Conservation (phyloP, 164 flowering plant genomes). For the Magnolia changhungtana region DNA sequence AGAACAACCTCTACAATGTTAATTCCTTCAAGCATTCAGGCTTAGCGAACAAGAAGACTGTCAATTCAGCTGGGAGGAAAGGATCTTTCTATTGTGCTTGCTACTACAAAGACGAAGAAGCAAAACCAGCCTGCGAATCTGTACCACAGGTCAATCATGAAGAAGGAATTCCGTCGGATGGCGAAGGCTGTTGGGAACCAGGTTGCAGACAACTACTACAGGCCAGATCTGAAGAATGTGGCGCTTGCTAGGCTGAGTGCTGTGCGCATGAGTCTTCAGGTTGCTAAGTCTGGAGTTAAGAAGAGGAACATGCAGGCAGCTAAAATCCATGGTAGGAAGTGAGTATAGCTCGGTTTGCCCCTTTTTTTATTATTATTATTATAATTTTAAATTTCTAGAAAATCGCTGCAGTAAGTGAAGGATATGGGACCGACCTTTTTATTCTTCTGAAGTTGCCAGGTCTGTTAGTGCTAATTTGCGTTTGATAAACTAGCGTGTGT, state of each 20-base stretch:
- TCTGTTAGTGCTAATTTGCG: neutral
- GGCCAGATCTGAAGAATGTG: slow-evolving; percentile 79
- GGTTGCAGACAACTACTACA: too few relatives aligned
- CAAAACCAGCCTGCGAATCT: slow-evolving; percentile 61
- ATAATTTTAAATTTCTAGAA: neutral
- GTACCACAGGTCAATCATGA: slow-evolving; percentile 69
- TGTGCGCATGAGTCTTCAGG: slow-evolving; percentile 74
- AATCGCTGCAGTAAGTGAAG: too few relatives aligned
- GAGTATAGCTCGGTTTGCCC: slow-evolving; percentile 11
- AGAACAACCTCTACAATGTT: slow-evolving; percentile 79
- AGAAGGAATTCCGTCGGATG: slow-evolving; percentile 74
- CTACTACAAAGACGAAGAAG: slow-evolving; percentile 76
- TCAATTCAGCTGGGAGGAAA: slow-evolving; percentile 60
- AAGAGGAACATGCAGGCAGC: slow-evolving; percentile 74
- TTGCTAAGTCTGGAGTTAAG: slow-evolving; percentile 83
- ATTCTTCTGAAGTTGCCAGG: neutral
- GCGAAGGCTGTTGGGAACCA: slow-evolving; percentile 74
- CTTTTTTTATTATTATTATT: too few relatives aligned
- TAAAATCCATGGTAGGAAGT: slow-evolving; percentile 27
- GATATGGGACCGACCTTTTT: neutral
- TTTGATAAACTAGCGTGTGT: too few relatives aligned
- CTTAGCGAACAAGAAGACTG: slow-evolving; percentile 75
- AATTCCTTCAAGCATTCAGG: slow-evolving; percentile 86
- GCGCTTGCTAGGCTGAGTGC: slow-evolving; percentile 85
- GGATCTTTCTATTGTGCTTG: slow-evolving; percentile 58